These are phyloP conservation scores for Medicago ruthenica DNA, from an alignment of 306 rosid species.

Conservation along the genomic window DNA sequence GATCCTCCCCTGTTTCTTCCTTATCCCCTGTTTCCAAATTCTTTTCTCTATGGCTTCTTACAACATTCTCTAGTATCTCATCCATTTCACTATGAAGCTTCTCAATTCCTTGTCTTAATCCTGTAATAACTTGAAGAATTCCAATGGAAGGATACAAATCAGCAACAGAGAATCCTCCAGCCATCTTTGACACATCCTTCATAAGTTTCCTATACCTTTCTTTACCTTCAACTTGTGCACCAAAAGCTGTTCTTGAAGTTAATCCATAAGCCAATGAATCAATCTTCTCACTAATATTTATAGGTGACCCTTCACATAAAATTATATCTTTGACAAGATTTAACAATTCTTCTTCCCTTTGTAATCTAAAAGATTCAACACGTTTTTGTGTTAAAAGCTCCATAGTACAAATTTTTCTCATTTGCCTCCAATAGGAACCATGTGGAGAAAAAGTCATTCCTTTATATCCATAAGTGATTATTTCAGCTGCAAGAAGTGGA, in stretches of 20 bases:
- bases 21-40: neutral
- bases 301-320: conserved; percentile 8
- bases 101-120: neutral
- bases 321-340: conserved; percentile 1
- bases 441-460: conserved; percentile 15
- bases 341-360: neutral
- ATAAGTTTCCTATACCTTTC: conserved; percentile 11
- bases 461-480: conserved; percentile 9
- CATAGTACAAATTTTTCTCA: conserved; percentile 7
- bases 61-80: neutral
- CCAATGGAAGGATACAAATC: conserved; percentile 7
- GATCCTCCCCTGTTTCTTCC: neutral
- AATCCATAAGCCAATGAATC: conserved; percentile 20
- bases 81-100: conserved; percentile 1
- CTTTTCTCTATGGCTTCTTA: neutral
- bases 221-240: neutral
- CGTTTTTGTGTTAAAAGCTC: neutral
- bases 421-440: conserved; percentile 10
- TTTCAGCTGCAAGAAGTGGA: conserved; percentile 15
- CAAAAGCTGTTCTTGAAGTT: conserved; percentile 20
- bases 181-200: conserved; percentile 4
- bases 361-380: neutral
- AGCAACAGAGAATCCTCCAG: conserved; percentile 7
- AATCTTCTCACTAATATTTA: conserved; percentile 8
- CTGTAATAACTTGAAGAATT: conserved; percentile 10